These are phyloP conservation scores for Fusarium guadeloupense DNA, from an alignment of 2,329 filamentous ascomycete genomes.

Conservation along the genomic window DNA sequence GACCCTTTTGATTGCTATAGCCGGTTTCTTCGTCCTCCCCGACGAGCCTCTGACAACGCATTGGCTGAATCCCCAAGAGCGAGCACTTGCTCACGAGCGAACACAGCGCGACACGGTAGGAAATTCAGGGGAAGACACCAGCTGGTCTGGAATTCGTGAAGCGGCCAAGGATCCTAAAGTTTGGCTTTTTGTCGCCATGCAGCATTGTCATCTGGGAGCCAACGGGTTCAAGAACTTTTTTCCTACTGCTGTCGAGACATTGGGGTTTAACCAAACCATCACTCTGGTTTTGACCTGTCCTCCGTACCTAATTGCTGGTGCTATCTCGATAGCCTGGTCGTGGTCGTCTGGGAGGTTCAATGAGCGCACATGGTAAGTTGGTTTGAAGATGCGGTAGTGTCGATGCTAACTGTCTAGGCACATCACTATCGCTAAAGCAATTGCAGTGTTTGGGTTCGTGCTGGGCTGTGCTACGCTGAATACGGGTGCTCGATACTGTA, in stretches of 20 bases:
- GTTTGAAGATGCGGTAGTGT: accelerated
- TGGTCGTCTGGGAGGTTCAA: constrained; percentile 56
- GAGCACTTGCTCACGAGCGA: constrained; percentile 52
- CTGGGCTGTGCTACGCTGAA: constrained; percentile 41
- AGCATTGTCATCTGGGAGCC: constrained; percentile 60
- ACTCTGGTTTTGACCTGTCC: constrained; percentile 47
- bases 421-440: constrained; percentile 53
- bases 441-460: constrained; percentile 47
- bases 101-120: constrained; percentile 57
- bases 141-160: constrained; percentile 54
- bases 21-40: constrained; percentile 40
- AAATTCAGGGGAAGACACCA: constrained; percentile 50
- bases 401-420: constrained; percentile 40
- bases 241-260: constrained; percentile 40
- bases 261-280: constrained; percentile 37
- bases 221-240: constrained; percentile 54
- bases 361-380: constrained; percentile 52
- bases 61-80: constrained; percentile 54
- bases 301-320: constrained; percentile 54
- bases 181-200: constrained; percentile 60
- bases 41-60: constrained; percentile 55
- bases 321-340: constrained; percentile 26
- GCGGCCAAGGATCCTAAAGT: constrained; percentile 56
- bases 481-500: constrained; percentile 28
- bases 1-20: constrained; percentile 37